phyloP scores from a whole-genome alignment of 2,329 filamentous ascomycete species.

The Pseudogymnoascus sp. region DNA sequence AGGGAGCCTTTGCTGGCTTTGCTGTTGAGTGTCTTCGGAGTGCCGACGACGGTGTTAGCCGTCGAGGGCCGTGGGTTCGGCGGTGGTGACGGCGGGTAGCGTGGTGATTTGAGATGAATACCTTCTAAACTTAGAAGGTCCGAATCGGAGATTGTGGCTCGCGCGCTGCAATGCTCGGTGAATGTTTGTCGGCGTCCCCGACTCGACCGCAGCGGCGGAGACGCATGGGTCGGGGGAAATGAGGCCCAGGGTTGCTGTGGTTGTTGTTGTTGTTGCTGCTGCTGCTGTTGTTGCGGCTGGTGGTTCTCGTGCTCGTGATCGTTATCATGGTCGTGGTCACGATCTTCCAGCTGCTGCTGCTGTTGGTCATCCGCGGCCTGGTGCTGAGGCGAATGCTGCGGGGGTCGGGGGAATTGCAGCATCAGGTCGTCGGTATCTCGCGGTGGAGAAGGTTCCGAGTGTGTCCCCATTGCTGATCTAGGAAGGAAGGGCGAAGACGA shows the following conservation, averaged over 20 bases:
- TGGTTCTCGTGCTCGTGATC: background rate
- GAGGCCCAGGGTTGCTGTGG: background rate
- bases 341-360: background rate
- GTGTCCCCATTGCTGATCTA: background rate
- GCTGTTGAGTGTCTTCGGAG: conserved; percentile 10
- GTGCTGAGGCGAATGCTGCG: background rate
- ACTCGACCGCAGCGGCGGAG: background rate
- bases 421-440: background rate
- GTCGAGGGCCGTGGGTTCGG: conserved; percentile 10
- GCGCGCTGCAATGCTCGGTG: conserved; percentile 14
- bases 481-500: background rate
- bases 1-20: conserved; percentile 15
- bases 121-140: conserved; percentile 25
- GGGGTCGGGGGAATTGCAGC: background rate
- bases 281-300: background rate
- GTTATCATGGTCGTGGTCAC: background rate
- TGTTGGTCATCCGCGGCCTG: background rate
- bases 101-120: conserved; percentile 22
- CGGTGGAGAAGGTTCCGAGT: background rate
- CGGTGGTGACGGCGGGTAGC: conserved; percentile 11
- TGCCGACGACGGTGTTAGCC: conserved; percentile 21
- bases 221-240: background rate
- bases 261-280: background rate
- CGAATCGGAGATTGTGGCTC: conserved; percentile 25
- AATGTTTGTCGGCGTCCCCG: background rate